Percentiles rank a stretch among this genome's conserved stretches.
phyloP scores from a whole-genome alignment of 139 green algal genomes.

The Asterochloris sp. region DNA sequence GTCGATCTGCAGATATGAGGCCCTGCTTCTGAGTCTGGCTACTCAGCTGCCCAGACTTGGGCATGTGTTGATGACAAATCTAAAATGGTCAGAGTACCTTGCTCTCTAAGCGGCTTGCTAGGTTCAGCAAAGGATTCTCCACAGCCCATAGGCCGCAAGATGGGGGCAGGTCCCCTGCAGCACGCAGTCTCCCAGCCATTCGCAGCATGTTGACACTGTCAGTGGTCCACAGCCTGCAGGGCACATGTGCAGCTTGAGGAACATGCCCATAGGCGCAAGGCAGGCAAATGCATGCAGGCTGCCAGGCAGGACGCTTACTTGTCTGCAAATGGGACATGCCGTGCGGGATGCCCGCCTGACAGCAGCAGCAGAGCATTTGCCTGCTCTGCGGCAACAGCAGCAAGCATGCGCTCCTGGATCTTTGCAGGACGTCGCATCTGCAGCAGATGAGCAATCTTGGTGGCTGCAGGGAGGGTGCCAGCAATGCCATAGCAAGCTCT shows the following conservation, averaged over 20 bases:
- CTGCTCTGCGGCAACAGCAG: conserved; percentile 20
- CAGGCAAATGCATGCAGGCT: background rate
- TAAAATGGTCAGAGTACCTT: conserved; percentile 36
- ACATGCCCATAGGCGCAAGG: background rate
- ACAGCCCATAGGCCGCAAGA: conserved; percentile 62
- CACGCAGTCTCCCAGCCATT: conserved; percentile 33
- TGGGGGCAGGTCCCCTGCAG: conserved; percentile 32
- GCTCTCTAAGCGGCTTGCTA: conserved; percentile 27
- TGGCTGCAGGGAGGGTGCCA: too few relatives aligned
- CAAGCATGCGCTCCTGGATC: too few relatives aligned
- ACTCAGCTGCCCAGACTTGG: background rate
- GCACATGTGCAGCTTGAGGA: background rate
- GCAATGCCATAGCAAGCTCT: too few relatives aligned
- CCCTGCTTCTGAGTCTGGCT: background rate
- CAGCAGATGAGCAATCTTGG: too few relatives aligned
- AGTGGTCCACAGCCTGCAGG: conserved; percentile 25
- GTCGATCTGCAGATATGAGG: conserved; percentile 41
- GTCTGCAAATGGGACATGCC: conserved; percentile 28
- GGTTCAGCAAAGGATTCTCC: conserved; percentile 58
- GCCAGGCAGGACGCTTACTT: conserved; percentile 5
- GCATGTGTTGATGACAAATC: background rate
- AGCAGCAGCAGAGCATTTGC: conserved; percentile 58
- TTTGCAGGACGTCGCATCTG: too few relatives aligned
- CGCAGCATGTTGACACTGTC: conserved; percentile 44
- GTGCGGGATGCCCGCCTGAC: conserved; percentile 62